Conservation (phyloP, 2,329 filamentous ascomycete genomes). For the Rhexocercosporidium sp. region DNA sequence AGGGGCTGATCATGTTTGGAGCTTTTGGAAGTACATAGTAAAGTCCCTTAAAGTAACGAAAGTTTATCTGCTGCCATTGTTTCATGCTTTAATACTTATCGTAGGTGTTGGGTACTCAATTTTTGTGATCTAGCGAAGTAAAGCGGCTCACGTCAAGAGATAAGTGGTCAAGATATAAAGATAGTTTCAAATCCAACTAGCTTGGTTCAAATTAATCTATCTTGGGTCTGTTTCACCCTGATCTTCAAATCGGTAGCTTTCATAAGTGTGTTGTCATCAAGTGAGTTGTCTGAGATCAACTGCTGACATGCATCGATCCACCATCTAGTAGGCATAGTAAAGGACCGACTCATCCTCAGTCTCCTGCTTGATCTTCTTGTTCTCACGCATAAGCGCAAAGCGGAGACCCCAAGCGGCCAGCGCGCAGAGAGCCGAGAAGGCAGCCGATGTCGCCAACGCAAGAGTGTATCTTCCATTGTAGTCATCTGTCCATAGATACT, state of each 20-base stretch:
- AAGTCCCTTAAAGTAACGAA: no score
- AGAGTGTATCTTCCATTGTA: slow-evolving; percentile 32
- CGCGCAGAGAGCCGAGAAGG: slow-evolving; percentile 21
- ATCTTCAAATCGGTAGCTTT: background rate
- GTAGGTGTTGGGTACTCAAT: background rate
- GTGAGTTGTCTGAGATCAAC: background rate
- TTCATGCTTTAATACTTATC: no score
- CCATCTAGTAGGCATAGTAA: slow-evolving; percentile 13
- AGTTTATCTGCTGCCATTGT: no score
- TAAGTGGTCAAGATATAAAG: background rate
- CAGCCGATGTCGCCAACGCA: slow-evolving; percentile 5
- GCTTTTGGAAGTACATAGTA: no score
- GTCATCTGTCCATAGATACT: slow-evolving; percentile 45
- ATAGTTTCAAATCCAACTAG: background rate
- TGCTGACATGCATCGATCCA: background rate
- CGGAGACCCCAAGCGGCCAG: slow-evolving; percentile 42
- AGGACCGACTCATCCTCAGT: slow-evolving; percentile 11
- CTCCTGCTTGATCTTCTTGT: slow-evolving; percentile 15
- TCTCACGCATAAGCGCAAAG: slow-evolving; percentile 10
- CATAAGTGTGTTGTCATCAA: background rate
- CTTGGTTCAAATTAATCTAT: no score
- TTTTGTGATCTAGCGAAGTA: background rate
- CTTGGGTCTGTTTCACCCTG: background rate
- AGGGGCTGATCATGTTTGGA: background rate
- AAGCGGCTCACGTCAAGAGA: background rate